phyloP scores from a whole-genome alignment of 345 rosid species.

The Eutrema japonicum region DNA sequence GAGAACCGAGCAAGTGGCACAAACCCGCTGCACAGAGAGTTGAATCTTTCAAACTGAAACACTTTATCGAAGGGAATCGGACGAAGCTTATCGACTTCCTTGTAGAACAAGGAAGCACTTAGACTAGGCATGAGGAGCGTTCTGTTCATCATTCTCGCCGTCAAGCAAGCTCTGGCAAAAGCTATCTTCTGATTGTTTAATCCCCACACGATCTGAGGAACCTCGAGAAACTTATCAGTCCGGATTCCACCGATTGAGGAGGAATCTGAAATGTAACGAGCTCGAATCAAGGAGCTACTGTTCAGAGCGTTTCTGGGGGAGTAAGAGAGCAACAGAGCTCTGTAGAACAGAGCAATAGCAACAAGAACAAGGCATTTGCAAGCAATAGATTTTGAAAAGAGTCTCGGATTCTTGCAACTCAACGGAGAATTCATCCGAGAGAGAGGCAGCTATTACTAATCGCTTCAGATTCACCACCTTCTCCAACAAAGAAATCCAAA shows the following conservation, averaged over 20 bases:
- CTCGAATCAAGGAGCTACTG: conserved; percentile 30
- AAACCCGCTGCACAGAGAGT: conserved; percentile 74
- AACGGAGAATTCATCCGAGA: conserved; percentile 47
- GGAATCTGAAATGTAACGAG: conserved; percentile 36
- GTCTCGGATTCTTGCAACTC: conserved; percentile 45
- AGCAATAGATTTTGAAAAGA: conserved; percentile 51
- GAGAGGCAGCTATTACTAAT: conserved; percentile 1
- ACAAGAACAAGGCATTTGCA: conserved; percentile 66
- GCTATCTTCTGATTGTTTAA: conserved; percentile 97
- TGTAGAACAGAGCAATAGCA: conserved; percentile 55
- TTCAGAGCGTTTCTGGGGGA: conserved; percentile 45
- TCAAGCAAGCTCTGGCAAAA: conserved; percentile 91
- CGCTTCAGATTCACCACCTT: conserved; percentile 24
- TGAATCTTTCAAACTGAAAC: conserved; percentile 72
- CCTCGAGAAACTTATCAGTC: conserved; percentile 71
- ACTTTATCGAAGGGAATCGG: conserved; percentile 84
- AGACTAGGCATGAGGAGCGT: conserved; percentile 94
- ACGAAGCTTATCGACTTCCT: conserved; percentile 76
- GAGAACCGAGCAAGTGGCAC: conserved; percentile 67
- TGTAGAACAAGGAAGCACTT: conserved; percentile 92
- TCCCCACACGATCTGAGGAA: conserved; percentile 99
- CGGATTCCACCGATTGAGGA: conserved; percentile 51
- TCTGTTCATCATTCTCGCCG: conserved; percentile 81
- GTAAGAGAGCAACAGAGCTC: conserved; percentile 52
- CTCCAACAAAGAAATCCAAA: conserved; percentile 9